Percentiles rank a stretch among this genome's conserved stretches.
Conservation (phyloP, 2,329 filamentous ascomycete genomes). For the Gnomoniopsis sp. region DNA sequence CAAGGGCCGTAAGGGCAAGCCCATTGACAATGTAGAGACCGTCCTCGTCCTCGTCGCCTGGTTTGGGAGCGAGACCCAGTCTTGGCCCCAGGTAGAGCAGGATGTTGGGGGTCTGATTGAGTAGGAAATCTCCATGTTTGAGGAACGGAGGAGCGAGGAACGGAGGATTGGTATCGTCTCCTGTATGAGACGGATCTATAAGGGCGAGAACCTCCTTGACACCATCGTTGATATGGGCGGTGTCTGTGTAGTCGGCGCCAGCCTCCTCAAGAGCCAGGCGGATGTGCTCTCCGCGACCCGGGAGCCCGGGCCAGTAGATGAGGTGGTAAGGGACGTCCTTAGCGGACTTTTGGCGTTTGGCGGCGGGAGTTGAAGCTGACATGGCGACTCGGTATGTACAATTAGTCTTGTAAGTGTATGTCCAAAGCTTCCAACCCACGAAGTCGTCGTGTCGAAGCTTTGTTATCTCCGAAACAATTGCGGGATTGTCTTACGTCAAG, state of each 20-base stretch:
- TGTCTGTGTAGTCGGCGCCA: slow-evolving; percentile 62
- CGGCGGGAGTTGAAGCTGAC: slow-evolving; percentile 7
- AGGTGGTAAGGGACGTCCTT: slow-evolving; percentile 56
- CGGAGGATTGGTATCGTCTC: slow-evolving; percentile 59
- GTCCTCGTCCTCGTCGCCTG: slow-evolving; percentile 32
- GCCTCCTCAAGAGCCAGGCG: slow-evolving; percentile 71
- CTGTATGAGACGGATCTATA: slow-evolving; percentile 41
- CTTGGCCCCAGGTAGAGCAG: slow-evolving; percentile 64
- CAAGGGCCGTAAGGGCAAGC: slow-evolving; percentile 66
- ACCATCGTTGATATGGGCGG: slow-evolving; percentile 45
- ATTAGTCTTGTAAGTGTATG: neutral
- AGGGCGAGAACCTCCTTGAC: slow-evolving; percentile 45
- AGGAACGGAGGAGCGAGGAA: slow-evolving; percentile 66
- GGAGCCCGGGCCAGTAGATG: slow-evolving; percentile 69
- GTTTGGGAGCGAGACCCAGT: slow-evolving; percentile 51
- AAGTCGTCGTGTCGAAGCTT: neutral
- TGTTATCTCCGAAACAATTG: no score
- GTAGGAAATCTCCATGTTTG: slow-evolving; percentile 55
- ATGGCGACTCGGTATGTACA: neutral
- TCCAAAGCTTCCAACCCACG: neutral
- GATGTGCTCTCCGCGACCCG: slow-evolving; percentile 72
- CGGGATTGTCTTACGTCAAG: no score
- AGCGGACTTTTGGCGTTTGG: slow-evolving; percentile 37
- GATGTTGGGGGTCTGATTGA: slow-evolving; percentile 72
- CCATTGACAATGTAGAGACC: slow-evolving; percentile 58